phyloP scores from a whole-genome alignment of 2,329 filamentous ascomycete species.

The Verticillium isaacii region DNA sequence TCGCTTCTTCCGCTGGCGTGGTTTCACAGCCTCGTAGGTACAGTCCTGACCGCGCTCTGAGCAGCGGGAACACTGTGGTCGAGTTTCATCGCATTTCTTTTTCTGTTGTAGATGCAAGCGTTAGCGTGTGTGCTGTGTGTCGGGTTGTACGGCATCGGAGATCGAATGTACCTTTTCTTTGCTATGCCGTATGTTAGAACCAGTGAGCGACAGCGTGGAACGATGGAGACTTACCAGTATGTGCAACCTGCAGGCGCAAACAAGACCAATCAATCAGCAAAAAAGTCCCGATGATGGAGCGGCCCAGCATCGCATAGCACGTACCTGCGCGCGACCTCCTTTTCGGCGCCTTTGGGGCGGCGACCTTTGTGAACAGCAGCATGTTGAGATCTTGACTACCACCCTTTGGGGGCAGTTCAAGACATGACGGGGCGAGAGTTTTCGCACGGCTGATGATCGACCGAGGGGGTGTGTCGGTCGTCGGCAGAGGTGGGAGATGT shows the following conservation, averaged over 20 bases:
- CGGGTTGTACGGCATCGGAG: background rate
- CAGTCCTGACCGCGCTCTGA: conserved; percentile 43
- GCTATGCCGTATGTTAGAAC: conserved; percentile 22
- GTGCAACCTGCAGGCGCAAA: conserved; percentile 37
- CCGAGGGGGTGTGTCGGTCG: background rate
- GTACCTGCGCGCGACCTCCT: conserved; percentile 55
- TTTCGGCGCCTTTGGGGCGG: conserved; percentile 54
- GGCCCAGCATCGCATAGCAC: conserved; percentile 13
- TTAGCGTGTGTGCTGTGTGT: background rate
- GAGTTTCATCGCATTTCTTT: conserved; percentile 53
- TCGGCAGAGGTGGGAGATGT: background rate
- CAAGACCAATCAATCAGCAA: conserved; percentile 17
- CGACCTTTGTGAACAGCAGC: conserved; percentile 55
- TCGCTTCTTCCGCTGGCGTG: conserved; percentile 31
- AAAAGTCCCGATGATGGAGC: background rate
- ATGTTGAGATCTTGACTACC: conserved; percentile 26
- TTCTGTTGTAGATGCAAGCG: conserved; percentile 31
- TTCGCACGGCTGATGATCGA: background rate
- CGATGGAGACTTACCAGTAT: conserved; percentile 39
- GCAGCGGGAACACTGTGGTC: conserved; percentile 47
- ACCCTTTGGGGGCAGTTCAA: background rate
- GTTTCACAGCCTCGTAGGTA: conserved; percentile 42
- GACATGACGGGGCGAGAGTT: background rate
- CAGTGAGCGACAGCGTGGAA: background rate
- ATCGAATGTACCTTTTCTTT: conserved; percentile 45